A percentile compares a stretch with the other conserved stretches of the same genome.
Conservation (phyloP, 2,329 filamentous ascomycete genomes). For the Fusarium chaquense region DNA sequence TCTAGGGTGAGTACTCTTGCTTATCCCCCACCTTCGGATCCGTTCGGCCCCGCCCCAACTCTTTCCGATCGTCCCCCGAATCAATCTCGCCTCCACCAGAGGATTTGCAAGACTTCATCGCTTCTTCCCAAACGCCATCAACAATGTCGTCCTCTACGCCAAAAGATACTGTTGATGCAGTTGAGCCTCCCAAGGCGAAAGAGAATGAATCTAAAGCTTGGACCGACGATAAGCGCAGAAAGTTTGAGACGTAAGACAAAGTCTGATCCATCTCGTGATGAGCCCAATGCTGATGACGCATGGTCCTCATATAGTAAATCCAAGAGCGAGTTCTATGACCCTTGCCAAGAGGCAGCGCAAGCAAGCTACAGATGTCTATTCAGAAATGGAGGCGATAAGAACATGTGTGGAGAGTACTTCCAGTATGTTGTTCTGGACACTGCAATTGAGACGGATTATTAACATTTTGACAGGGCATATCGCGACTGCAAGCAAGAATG, state of each 20-base stretch:
- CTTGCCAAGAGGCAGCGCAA: constrained; percentile 91
- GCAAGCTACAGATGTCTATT: constrained; percentile 89
- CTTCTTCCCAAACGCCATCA: constrained; percentile 2
- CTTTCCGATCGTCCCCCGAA: constrained; percentile 1
- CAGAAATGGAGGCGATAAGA: constrained; percentile 85
- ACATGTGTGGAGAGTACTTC: constrained; percentile 96
- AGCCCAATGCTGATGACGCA: constrained; percentile 10
- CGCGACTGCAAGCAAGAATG: constrained; percentile 95
- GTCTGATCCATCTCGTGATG: neutral
- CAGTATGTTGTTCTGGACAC: constrained; percentile 70
- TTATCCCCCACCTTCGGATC: neutral
- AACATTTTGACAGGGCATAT: constrained; percentile 75
- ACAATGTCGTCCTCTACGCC: constrained; percentile 41
- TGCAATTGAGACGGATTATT: constrained; percentile 17
- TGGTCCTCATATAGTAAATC: constrained; percentile 72
- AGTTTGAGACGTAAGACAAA: constrained; percentile 71
- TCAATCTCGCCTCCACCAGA: neutral
- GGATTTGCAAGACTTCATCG: constrained; percentile 7
- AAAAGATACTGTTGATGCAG: constrained; percentile 33
- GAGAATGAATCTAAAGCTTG: constrained; percentile 58
- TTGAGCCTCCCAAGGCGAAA: constrained; percentile 31
- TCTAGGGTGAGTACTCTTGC: neutral
- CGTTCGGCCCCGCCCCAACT: constrained; percentile 23
- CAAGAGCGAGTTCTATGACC: constrained; percentile 91
- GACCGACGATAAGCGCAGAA: constrained; percentile 69